These are phyloP conservation scores for Hygrocybe coccinea DNA, from an alignment of 768 basidiomycete species.

Conservation along the genomic window DNA sequence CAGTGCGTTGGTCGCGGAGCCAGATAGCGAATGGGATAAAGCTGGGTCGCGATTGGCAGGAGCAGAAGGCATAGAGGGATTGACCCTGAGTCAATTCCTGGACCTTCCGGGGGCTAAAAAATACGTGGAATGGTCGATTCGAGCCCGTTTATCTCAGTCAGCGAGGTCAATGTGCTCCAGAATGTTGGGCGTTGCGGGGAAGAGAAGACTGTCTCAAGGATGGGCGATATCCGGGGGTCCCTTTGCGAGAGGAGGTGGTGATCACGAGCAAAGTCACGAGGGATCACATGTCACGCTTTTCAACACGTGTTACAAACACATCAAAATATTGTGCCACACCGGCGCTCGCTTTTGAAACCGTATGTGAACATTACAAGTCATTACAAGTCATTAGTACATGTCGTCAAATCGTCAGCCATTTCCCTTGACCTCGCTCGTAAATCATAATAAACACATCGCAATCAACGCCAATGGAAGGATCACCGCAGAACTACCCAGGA, in stretches of 20 bases:
- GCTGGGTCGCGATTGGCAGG: slow-evolving; percentile 37
- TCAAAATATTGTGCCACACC: neutral
- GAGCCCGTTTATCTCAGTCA: neutral
- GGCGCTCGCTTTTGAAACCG: too few relatives aligned
- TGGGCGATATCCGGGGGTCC: neutral
- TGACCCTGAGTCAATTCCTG: neutral
- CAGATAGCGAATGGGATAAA: slow-evolving; percentile 32
- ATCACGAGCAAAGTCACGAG: slow-evolving; percentile 6
- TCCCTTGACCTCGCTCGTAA: too few relatives aligned
- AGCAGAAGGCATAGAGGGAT: slow-evolving; percentile 22
- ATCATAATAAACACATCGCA: neutral
- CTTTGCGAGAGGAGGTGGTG: neutral
- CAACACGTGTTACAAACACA: slow-evolving; percentile 2
- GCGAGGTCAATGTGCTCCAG: too few relatives aligned
- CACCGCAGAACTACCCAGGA: neutral
- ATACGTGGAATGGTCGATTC: neutral
- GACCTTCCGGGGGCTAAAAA: neutral
- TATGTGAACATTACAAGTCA: neutral
- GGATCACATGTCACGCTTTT: slow-evolving; percentile 4
- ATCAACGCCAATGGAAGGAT: neutral
- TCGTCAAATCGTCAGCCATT: neutral
- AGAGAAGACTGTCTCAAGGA: neutral
- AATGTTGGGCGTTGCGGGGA: neutral
- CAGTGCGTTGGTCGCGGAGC: slow-evolving; percentile 18
- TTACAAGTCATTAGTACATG: neutral